Base-by-base conservation (phyloP, 1,284 basidiomycete species). In the Heimioporus retisporus region DNA sequence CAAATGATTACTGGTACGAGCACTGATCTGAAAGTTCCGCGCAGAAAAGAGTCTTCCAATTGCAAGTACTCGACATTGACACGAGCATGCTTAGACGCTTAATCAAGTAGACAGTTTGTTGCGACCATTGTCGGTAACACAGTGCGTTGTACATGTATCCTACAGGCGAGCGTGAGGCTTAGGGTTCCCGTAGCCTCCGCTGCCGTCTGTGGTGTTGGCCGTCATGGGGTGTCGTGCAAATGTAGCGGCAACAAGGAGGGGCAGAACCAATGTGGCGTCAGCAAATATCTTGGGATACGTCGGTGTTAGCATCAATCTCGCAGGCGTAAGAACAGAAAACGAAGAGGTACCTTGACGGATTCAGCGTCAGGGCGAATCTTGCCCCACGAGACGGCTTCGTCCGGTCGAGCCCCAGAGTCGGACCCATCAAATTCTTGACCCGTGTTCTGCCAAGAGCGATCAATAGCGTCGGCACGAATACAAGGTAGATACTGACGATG, bases 381-480 rank as follows among this genome's bases (percentile, higher is more conserved):
- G 7, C 97, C 98, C 97, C 97, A 99, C n/a, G 95, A 97, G 25
- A 99, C 90, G 5, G 97, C 98, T 80, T 99, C 97, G 75, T 99
- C 98, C 21, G 98, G 98, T 65, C 96, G 86, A 21, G 98, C 98
- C 16, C 97, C 98, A 16, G 96, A 97, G 80, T 99, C 97, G 6
- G 96, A 98, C 1, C 97, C 97, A 77, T 99, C 98, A 74, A 99
- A 99, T 83, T 99, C 97, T 83, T 99, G 97, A 0, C 97, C 97
- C 1, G 97, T 99, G 77, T 99, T 99, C 93, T 94, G 54, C 35
- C 28, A 68, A 14, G 35, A 10, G 53, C 68, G 43, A 63, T 76
- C 48, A 69, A 53, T 25, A 63, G 7, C 35, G 59, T 23, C 15
- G 60, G 43, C 35, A 13, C 28, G 55, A 51, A 42, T 5, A 60